Evolutionary conservation across 306 rosid species (phyloP).

Genomic region (Carpinus fangiana): DNA sequence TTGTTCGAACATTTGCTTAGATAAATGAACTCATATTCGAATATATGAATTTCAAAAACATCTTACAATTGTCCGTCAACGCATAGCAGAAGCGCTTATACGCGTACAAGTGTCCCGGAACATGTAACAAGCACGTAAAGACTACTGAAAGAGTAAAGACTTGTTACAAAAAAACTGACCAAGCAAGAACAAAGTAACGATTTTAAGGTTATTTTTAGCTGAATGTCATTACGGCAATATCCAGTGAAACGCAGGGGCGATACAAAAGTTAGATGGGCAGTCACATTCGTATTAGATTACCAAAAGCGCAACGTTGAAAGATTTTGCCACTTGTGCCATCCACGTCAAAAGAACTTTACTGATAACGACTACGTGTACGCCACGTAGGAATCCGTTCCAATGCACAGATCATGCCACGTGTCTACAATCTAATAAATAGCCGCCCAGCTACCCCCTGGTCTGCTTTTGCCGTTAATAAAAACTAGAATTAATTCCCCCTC

Average conservation of each 20-base stretch:
- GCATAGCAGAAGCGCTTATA: too few relatives aligned
- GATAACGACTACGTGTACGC: constrained; percentile 26
- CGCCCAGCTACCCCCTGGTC: constrained; percentile 41
- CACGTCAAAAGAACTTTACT: constrained; percentile 40
- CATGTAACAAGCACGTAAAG: too few relatives aligned
- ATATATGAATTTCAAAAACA: too few relatives aligned
- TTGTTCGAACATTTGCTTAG: too few relatives aligned
- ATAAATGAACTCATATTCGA: too few relatives aligned
- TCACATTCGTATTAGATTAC: neutral
- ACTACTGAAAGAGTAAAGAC: too few relatives aligned
- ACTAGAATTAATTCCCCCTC: constrained; percentile 15
- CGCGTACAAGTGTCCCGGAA: too few relatives aligned
- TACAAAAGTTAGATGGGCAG: neutral
- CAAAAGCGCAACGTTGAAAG: neutral
- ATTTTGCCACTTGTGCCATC: constrained; percentile 39
- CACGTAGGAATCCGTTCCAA: constrained; percentile 32
- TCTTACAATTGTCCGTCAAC: too few relatives aligned
- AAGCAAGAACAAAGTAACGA: too few relatives aligned
- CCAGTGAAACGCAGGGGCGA: neutral
- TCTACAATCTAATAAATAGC: constrained; percentile 30
- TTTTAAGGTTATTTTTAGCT: neutral
- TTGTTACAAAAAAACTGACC: too few relatives aligned
- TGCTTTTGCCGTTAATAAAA: constrained; percentile 61
- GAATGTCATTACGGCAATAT: neutral
- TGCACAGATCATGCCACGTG: constrained; percentile 43